Evolutionary conservation across 371 early-diverging fungal genomes (phyloP), one percentile per base, ranked within the genome.

Genomic region (Lichtheimia hyalospora): DNA sequence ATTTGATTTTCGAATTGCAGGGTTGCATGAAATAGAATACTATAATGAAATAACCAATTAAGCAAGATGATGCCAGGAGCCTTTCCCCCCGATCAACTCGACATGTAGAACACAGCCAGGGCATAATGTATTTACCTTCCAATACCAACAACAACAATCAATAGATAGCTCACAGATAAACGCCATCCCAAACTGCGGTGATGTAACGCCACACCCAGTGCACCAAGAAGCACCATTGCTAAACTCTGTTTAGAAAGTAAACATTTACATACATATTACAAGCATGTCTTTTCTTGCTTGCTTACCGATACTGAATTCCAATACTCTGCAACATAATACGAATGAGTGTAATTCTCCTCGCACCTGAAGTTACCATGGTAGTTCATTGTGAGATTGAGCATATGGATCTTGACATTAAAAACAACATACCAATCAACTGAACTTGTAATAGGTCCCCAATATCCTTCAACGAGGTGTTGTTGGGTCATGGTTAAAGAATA

Each of bases 221-320:
- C 42, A 8, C 78, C 78, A 23, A 74, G 62, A 27, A 52, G 51
- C 13, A 78, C 57, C 79, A 78, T 78, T 15, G 78, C 78, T 21
- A 78, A 65, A 67, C 70, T 72, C 69, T 75, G 54, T 54, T 49
- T 28, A 23, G 27, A 20, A 56, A 21, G 20, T 15, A 51, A 27
- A 24, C 43, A 41, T n/a, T 13, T 15, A 18, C 28, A 25, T 16
- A 27, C 16, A 39, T 2, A 34, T 8, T 25, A 25, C 2, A 25
- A 2, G 2, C 34, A 10, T 34, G 10, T 34, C 34, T 34, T 1
- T 8, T 27, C 5, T 7, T 27, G 27, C 6, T 12, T 20, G 25
- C 71, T 64, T 66, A 71, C 75, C 46, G 75, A 75, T 41, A 75
- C 54, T 3, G 75, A 71, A 57, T 75, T 75, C 72, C 75, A 75